Percentiles rank a stretch among this genome's conserved stretches.
Evolutionary conservation across 805 yeast genomes (phyloP).

Genomic region (Peterozyma toletana): DNA sequence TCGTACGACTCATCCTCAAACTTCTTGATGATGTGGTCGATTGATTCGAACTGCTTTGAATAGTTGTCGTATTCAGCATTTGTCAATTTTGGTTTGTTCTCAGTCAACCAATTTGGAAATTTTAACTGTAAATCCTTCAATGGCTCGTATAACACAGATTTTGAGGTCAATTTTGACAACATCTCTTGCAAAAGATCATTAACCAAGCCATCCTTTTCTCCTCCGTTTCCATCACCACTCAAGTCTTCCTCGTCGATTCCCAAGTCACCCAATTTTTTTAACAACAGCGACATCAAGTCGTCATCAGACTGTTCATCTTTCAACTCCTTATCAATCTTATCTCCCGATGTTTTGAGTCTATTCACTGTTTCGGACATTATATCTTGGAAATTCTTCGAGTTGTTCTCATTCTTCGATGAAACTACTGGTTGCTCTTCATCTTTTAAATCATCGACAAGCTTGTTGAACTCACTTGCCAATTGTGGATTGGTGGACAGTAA

Average conservation of each 20-base stretch:
- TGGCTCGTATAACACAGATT: conserved; percentile 83
- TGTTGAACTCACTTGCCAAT: conserved; percentile 16
- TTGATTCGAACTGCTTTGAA: conserved; percentile 52
- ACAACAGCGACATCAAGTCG: conserved; percentile 52
- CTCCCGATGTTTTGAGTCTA: conserved; percentile 72
- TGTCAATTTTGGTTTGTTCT: conserved; percentile 36
- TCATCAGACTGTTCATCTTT: conserved; percentile 31
- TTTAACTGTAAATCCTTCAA: conserved; percentile 71
- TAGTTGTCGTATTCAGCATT: conserved; percentile 46
- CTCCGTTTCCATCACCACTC: conserved; percentile 19
- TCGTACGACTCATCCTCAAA: conserved; percentile 62
- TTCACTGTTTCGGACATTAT: conserved; percentile 77
- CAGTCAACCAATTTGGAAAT: conserved; percentile 64
- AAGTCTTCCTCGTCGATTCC: conserved; percentile 24
- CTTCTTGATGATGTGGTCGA: conserved; percentile 50
- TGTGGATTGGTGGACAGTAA: conserved; percentile 19
- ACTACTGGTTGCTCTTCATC: conserved; percentile 15
- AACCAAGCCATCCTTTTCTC: conserved; percentile 29
- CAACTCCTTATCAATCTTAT: conserved; percentile 54
- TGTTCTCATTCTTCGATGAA: conserved; percentile 12
- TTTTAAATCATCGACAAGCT: conserved; percentile 16
- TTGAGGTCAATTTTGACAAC: conserved; percentile 76
- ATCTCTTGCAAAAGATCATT: conserved; percentile 61
- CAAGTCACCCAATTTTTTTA: conserved; percentile 53
- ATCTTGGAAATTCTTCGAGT: conserved; percentile 47